phyloP scores from a whole-genome alignment of 352 stramenopile genomes.

The Globisporangium abappressorium region DNA sequence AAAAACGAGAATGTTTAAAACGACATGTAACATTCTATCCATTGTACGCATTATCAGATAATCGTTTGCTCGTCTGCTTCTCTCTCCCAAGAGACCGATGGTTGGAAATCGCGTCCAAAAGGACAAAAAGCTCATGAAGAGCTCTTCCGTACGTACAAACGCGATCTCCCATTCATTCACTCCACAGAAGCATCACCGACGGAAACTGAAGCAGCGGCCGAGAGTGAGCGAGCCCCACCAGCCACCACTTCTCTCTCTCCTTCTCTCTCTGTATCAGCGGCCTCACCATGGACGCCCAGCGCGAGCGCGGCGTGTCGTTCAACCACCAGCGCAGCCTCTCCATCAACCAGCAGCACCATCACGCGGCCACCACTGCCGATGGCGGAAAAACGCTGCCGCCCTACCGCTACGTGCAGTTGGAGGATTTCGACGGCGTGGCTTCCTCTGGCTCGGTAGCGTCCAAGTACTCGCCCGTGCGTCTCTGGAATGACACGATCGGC shows the following conservation, averaged over 20 bases:
- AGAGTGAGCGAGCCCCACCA: neutral
- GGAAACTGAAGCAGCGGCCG: constrained; percentile 1
- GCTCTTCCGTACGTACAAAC: neutral
- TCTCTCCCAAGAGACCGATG: neutral
- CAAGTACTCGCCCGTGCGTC: constrained; percentile 5
- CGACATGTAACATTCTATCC: neutral
- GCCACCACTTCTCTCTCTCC: neutral
- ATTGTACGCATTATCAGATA: neutral
- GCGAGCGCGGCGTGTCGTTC: constrained; percentile 1
- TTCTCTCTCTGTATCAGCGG: neutral
- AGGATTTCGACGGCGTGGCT: neutral
- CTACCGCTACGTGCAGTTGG: constrained; percentile 10
- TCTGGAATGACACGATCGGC: constrained; percentile 17
- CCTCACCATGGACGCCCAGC: neutral
- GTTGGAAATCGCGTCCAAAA: constrained; percentile 2
- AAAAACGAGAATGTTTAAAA: neutral
- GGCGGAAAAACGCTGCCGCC: neutral
- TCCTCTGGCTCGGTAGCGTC: neutral
- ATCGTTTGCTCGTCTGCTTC: neutral
- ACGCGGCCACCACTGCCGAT: neutral
- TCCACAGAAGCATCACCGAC: neutral
- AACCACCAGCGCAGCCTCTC: constrained; percentile 3
- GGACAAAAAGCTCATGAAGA: neutral
- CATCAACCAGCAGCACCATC: neutral
- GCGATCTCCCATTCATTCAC: neutral